Percentiles rank a stretch among this genome's conserved stretches.
Conservation (phyloP, 2,329 filamentous ascomycete species). For the Fusarium sp. region DNA sequence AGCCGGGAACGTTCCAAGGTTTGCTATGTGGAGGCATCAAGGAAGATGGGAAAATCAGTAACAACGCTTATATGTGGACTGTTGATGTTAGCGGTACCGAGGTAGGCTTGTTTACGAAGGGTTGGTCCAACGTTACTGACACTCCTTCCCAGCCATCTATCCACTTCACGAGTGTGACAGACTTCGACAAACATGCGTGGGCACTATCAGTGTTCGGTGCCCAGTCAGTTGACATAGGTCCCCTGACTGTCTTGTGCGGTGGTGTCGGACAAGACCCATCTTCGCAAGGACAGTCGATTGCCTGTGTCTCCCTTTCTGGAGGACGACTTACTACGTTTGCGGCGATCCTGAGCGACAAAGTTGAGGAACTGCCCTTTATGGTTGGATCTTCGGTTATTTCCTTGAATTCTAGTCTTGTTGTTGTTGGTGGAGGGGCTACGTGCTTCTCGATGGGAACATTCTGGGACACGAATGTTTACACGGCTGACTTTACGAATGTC, state of each 20-base stretch:
- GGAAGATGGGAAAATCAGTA: conserved; percentile 70
- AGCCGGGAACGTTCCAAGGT: conserved; percentile 61
- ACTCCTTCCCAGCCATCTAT: conserved; percentile 40
- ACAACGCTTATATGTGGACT: conserved; percentile 75
- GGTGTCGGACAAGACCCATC: conserved; percentile 47
- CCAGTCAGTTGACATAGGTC: conserved; percentile 37
- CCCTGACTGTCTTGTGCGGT: conserved; percentile 46
- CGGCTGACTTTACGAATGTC: conserved; percentile 46
- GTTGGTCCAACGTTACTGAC: conserved; percentile 5
- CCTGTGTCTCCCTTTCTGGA: conserved; percentile 46
- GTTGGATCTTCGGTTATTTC: conserved; percentile 73
- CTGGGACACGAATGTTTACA: conserved; percentile 76
- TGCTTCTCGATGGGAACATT: conserved; percentile 93
- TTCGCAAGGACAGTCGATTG: conserved; percentile 46
- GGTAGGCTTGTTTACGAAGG: conserved; percentile 46
- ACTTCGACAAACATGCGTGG: conserved; percentile 6
- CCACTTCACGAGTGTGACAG: conserved; percentile 34
- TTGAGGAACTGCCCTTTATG: conserved; percentile 67
- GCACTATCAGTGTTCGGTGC: conserved; percentile 50
- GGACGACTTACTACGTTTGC: conserved; percentile 16
- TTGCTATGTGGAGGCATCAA: conserved; percentile 80
- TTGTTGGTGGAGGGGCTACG: conserved; percentile 84
- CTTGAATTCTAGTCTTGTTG: conserved; percentile 64
- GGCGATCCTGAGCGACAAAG: conserved; percentile 4
- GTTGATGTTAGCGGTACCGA: conserved; percentile 55